Conservation (phyloP, 2,329 filamentous ascomycete genomes). For the Aspergillus udagawae region DNA sequence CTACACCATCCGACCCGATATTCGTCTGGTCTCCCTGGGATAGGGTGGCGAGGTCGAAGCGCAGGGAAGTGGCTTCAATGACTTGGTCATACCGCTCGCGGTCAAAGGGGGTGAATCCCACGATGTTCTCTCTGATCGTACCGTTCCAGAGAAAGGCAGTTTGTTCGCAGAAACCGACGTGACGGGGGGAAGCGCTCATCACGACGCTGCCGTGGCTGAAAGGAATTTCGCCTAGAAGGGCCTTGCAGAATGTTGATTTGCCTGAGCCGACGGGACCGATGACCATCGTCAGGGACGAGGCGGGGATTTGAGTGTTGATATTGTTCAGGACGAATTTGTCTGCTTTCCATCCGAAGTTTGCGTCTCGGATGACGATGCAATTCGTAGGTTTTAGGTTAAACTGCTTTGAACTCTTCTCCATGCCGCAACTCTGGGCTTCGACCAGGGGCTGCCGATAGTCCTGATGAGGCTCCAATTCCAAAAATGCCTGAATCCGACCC, state of each 20-base stretch:
- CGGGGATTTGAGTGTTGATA: no score
- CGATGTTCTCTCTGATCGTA: conserved; percentile 16
- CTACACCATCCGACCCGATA: conserved; percentile 18
- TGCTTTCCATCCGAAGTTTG: no score
- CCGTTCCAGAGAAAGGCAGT: conserved; percentile 15
- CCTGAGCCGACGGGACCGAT: conserved; percentile 3
- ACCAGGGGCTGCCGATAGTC: no score
- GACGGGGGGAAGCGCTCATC: background rate
- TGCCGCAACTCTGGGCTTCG: no score
- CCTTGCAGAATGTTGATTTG: conserved; percentile 33
- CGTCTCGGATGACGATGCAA: no score
- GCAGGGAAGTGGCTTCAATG: conserved; percentile 17
- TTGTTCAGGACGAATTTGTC: no score
- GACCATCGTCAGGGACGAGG: no score
- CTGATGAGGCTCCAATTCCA: conserved; percentile 14
- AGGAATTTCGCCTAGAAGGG: conserved; percentile 32
- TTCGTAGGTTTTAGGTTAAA: no score
- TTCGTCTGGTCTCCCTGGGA: conserved; percentile 19
- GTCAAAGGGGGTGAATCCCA: conserved; percentile 10
- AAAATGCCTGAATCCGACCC: conserved; percentile 21
- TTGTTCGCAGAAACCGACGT: conserved; percentile 18
- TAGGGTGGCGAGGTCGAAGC: conserved; percentile 16
- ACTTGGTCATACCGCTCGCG: conserved; percentile 16
- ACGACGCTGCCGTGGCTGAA: conserved; percentile 17
- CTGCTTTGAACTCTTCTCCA: no score